Base-by-base conservation (phyloP, 31 red algal genomes). In the Porphyra umbilicalis region DNA sequence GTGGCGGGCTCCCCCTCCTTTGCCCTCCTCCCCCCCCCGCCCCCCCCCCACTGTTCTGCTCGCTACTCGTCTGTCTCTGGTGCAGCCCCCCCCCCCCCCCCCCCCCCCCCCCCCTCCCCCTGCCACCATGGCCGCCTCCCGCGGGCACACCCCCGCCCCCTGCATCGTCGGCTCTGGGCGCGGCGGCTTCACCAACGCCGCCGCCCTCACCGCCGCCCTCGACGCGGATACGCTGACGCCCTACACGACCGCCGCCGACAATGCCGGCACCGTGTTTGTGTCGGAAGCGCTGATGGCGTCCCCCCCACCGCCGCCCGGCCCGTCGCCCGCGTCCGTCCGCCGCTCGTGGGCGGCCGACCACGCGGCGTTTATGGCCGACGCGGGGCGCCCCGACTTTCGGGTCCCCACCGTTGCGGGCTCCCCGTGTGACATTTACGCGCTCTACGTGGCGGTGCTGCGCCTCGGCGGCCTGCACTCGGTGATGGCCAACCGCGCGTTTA, bases 381-480 rank as follows among this genome's bases (percentile, higher is more conserved):
- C 83, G 36, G 88, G 87, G 15, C 74, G 80, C n/a, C 79, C 79
- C n/a, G 79, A 89, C 13, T 84, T 87, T 67, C 90, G 90, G 77
- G 38, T 94, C 32, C 95, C 91, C 9, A 86, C 82, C 77, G 84
- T 97, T 16, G 95, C 92, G 33, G 91, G 95, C 35, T 81, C 86
- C 2, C 87, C 91, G 42, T 75, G 94, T 7, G 92, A 97, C 84
- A 67, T 94, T 8, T 97, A 92, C 79, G 46, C 82, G 42, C 88
- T 97, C n/a, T 94, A 91, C 85, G 71, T 74, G 36, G 91, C 86
- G 71, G 88, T 94, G 33, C 38, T 98, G 33, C 85, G 84, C 36
- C 95, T 89, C 40, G 95, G 95, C 40, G 95, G 95, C 2, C 76
- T 98, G 20, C 91, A 94, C 32, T 75, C 84, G 14, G 84, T 86